Evolutionary conservation across 2,329 filamentous ascomycete genomes (phyloP), one percentile per base, ranked within the genome.

Genomic region (Annulohypoxylon truncatum): DNA sequence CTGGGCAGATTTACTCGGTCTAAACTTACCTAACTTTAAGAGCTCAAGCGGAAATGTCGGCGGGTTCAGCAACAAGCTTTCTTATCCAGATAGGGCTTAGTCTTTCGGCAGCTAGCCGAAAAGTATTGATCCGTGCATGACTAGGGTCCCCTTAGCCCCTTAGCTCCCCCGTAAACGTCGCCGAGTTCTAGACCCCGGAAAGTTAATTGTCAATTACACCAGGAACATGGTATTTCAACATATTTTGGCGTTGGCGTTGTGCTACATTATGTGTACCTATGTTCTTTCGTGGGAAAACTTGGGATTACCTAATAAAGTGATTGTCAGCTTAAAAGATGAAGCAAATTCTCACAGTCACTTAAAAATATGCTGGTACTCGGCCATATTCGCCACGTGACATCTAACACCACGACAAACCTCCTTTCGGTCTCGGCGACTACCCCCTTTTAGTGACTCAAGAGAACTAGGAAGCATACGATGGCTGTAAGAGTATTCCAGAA

Each of bases 41-140:
- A 24, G 28, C 18, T 15, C 18, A 33, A 24, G 38, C 13, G 24
- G 15, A 55, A 46, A 26, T 24, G 26, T 55, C 15, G n/a, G 31
- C 2, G 12, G 46, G 40, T 24, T 57, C 29, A 40, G 50, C 18
- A 12, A 65, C 51, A 61, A 61, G 53, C 57, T 58, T 62, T 61
- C 51, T 26, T 7, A n/a, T 61, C 64, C 55, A 12, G 54, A 50
- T 38, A 40, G 18, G 58, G 62, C 58, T 66, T 68, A 68, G 62
- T 55, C 38, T 12, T 10, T 51, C 66, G 66, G 66, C 51, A 68
- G 44, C 35, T 66, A 62, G 51, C 66, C 66, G 62, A 57, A 61
- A 60, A 51, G 28, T 15, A 22, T 59, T 59, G 54, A 46, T 35
- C 57, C 28, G 46, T 62, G 61, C 65, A 50, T 50, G 46, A 65